Evolutionary conservation across 2,329 filamentous ascomycete species (phyloP).

Genomic region (Neonectria sp.): DNA sequence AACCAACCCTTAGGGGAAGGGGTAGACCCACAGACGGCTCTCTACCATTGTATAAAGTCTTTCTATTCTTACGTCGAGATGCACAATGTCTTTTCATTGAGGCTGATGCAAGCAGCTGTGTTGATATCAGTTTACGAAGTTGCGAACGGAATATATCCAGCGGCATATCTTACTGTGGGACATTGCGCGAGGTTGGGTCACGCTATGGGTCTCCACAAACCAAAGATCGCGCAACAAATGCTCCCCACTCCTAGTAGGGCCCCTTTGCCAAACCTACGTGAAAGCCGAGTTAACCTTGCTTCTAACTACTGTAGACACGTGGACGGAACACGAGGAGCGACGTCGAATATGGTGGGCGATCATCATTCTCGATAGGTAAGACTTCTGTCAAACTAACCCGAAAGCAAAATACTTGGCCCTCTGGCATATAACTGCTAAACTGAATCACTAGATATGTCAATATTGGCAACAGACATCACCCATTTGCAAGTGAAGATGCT

Average conservation of each 20-base stretch:
- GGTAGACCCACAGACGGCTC: too few relatives aligned
- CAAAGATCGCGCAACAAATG: slow-evolving; percentile 15
- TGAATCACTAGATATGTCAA: slow-evolving; percentile 6
- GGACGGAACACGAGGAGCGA: slow-evolving; percentile 12
- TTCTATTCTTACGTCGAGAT: slow-evolving; percentile 4
- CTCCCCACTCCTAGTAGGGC: not conserved
- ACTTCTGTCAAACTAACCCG: too few relatives aligned
- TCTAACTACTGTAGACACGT: slow-evolving; percentile 3
- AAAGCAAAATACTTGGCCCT: not conserved
- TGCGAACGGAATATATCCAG: slow-evolving; percentile 15
- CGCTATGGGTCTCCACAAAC: slow-evolving; percentile 19
- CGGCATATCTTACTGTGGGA: slow-evolving; percentile 19
- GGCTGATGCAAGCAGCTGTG: slow-evolving; percentile 14
- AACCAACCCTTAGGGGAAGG: too few relatives aligned
- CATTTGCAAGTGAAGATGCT: slow-evolving; percentile 20
- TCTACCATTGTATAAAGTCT: too few relatives aligned
- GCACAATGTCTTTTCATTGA: not conserved
- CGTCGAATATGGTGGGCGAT: slow-evolving; percentile 22
- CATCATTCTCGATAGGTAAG: slow-evolving; percentile 15
- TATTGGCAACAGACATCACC: too few relatives aligned
- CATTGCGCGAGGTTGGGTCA: slow-evolving; percentile 20
- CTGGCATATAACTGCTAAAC: not conserved
- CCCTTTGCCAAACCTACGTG: too few relatives aligned
- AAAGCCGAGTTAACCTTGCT: too few relatives aligned
- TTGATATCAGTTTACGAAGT: slow-evolving; percentile 19